Conservation (phyloP, 306 rosid species). For the Sicyos baderoa region DNA sequence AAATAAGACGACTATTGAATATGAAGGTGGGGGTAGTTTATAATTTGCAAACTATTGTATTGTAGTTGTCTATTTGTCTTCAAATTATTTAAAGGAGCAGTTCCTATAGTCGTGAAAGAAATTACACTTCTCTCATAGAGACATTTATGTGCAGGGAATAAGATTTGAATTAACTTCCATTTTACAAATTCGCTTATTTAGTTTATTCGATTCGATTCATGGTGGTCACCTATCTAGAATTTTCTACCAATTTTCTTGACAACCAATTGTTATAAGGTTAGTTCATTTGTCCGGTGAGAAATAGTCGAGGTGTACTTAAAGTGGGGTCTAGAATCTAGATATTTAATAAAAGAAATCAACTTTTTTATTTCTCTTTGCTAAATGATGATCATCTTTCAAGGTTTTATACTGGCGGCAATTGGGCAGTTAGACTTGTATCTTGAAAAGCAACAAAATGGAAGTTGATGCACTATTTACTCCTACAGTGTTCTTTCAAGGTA, state of each 20-base stretch:
- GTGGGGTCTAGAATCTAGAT: no score
- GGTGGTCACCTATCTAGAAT: no score
- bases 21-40: no score
- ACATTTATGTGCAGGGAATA: neutral
- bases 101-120: neutral
- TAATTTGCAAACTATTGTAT: neutral
- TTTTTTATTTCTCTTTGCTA: neutral
- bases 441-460: slow-evolving; percentile 45
- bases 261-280: no score
- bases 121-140: neutral
- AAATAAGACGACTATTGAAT: no score
- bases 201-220: no score
- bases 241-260: no score
- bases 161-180: neutral
- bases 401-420: slow-evolving; percentile 80
- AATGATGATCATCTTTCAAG: slow-evolving; percentile 31
- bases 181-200: neutral
- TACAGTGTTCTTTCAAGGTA: slow-evolving; percentile 26
- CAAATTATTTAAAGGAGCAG: neutral
- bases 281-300: no score
- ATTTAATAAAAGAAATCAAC: no score
- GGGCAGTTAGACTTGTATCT: slow-evolving; percentile 62
- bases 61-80: neutral
- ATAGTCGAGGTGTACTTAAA: no score
- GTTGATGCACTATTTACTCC: slow-evolving; percentile 26